These are phyloP conservation scores for Coemansia sp. DNA, from an alignment of 192 early-diverging fungal species.

Conservation along the genomic window DNA sequence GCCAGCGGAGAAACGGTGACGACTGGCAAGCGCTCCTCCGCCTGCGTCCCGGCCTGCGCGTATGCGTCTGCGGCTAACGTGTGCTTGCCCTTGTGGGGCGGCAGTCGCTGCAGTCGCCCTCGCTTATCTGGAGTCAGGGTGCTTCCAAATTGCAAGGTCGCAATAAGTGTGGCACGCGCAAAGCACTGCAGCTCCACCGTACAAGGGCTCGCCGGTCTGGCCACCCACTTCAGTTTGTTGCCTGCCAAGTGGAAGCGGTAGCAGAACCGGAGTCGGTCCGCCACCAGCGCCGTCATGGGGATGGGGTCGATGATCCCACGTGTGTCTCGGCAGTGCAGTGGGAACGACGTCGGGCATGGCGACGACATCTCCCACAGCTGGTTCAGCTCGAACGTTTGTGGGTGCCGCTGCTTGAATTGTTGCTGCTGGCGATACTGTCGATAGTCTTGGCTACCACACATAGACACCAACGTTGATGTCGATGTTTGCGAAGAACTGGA, in stretches of 20 bases:
- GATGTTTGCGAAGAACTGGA: not conserved
- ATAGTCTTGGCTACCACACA: not conserved
- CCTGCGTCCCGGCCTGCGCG: not conserved
- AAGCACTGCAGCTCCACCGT: constrained; percentile 39
- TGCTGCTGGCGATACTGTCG: not conserved
- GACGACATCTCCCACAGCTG: constrained; percentile 54
- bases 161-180: constrained; percentile 39
- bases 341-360: constrained; percentile 32
- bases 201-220: constrained; percentile 1
- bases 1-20: constrained; percentile 37
- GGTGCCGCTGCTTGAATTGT: constrained; percentile 1
- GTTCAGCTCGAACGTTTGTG: constrained; percentile 11
- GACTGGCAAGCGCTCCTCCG: constrained; percentile 8
- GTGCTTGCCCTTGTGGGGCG: not conserved
- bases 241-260: constrained; percentile 49
- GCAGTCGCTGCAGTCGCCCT: not conserved
- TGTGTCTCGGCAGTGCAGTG: constrained; percentile 53
- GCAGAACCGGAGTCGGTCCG: constrained; percentile 53
- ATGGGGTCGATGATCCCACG: constrained; percentile 47
- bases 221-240: constrained; percentile 48
- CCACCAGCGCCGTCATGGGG: constrained; percentile 46
- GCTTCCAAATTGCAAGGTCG: constrained; percentile 18
- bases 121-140: not conserved
- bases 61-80: not conserved
- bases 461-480: not conserved